Evolutionary conservation across 2,329 filamentous ascomycete genomes (phyloP), one percentile per base, ranked within the genome.

Genomic region (Fusarium continuum): DNA sequence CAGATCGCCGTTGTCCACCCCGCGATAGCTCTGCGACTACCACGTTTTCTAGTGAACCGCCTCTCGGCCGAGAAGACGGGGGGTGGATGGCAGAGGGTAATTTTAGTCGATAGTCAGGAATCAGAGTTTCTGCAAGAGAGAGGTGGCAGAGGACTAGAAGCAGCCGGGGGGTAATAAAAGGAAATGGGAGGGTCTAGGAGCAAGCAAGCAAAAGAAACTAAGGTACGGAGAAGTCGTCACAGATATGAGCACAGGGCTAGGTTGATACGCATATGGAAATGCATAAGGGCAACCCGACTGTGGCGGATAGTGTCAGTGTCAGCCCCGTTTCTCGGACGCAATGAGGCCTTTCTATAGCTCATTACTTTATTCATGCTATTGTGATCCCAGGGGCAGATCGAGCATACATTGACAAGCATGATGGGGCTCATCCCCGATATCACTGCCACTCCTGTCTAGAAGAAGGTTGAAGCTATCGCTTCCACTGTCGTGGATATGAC

Each of bases 321-420:
- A 60, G 60, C 45, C 59, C 59, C 59, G 32, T 52, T 46, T 53
- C 39, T 57, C 28, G 56, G 56, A 61, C 50, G 35, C 46, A 50
- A 47, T 40, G 51, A 65, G 63, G 31, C 48, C 56, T 65, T 65
- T 65, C 55, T 58, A 65, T 65, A 65, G 61, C 56, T 63, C 48
- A 58, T 54, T 19, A 26, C 39, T 39, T 35, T 29, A 39, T 39
- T 22, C 22, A 40, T 51, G 19, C 17, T 19, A 53, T 46, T 34
- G 22, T 51, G 46, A 61, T 50, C 61, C 61, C 44, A 45, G 56
- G 51, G 56, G 51, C 43, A 63, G 61, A 62, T 58, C 61, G 48
- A 61, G 29, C 49, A 49, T 55, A 20, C 31, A 35, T 47, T 38
- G 25, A 55, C 55, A 48, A 53, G 52, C 36, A 57, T 39, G 45